Base-by-base conservation (phyloP, 805 yeast species). In the Candida andamanensis region DNA sequence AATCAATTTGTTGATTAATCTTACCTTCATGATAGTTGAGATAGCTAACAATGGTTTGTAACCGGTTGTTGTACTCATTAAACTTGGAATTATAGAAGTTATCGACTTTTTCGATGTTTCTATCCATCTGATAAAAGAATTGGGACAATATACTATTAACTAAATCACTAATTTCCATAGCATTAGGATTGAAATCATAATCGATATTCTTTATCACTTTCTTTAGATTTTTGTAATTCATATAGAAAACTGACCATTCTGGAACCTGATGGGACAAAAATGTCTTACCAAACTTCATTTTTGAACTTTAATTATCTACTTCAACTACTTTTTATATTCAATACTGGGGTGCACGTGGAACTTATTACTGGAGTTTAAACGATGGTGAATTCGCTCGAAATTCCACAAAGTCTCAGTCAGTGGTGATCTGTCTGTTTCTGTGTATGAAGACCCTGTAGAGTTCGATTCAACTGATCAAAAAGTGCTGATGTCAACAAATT, bases 191-290 rank as follows among this genome's bases (percentile, higher is more conserved):
- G 28, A 51, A 39, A 24, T 63, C 63, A 4, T 42, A 42, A 19
- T 68, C 72, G 15, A 85, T 73, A 25, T 67, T 70, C 54, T 85
- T 85, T 58, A 90, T 84, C 46, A 76, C 74, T 49, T 82, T 79
- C 63, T 90, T 90, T 45, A 90, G 67, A 29, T 72, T 76, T 55
- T 87, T 90, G 60, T 90, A 90, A 60, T 85, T 83, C 69, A 90
- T 74, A 50, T 90, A 90, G 47, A 72, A 72, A 36, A 75, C 73
- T 30, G 77, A 69, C 97, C 97, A 90, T 58, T 87, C 95, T 3
- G 97, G 97, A 36, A 89, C 86, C 65, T 87, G 95, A 58, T 90
- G 95, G 29, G 83, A 68, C 19, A 77, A 61, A 44, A 85, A 57
- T 3, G 85, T 81, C 56, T 84, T 85, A 17, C 90, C 94, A 54